Percentiles rank a stretch among this genome's conserved stretches.
These are phyloP conservation scores for Verticillium alfalfae DNA, from an alignment of 2,329 filamentous ascomycete species.

Conservation along the genomic window DNA sequence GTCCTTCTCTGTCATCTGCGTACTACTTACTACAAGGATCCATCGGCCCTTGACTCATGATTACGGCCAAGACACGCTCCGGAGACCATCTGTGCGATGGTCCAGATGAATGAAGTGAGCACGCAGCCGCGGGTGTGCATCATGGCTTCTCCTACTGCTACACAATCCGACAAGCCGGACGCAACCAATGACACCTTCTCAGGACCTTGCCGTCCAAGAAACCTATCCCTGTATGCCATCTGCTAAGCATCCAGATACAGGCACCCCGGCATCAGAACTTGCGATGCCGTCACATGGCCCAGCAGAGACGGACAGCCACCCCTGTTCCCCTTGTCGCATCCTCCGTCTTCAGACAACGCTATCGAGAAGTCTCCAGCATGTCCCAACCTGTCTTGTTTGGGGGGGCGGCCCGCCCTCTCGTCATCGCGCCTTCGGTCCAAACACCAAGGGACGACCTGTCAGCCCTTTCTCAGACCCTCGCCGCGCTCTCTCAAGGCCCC, in stretches of 20 bases:
- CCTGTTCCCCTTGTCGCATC: background rate
- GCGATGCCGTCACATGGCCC: background rate
- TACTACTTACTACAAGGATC: background rate
- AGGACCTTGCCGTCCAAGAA: background rate
- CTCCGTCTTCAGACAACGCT: background rate
- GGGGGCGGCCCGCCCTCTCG: background rate
- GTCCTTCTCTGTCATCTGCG: background rate
- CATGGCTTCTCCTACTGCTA: background rate
- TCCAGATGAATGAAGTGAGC: background rate
- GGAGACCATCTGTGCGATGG: background rate
- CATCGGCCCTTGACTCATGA: background rate
- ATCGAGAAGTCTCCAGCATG: background rate
- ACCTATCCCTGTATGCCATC: background rate
- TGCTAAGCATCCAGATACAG: too few relatives aligned
- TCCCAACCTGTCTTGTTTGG: background rate
- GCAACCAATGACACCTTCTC: background rate
- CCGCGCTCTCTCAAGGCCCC: slow-evolving; percentile 21
- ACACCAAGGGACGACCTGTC: slow-evolving; percentile 14
- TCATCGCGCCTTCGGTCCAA: background rate
- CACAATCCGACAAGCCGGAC: background rate
- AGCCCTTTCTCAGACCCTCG: slow-evolving; percentile 13
- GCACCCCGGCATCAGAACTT: background rate
- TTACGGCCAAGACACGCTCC: background rate
- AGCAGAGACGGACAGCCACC: background rate
- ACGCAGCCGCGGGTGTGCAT: background rate